Conservation (phyloP, 768 basidiomycete species). For the Vararia minispora region DNA sequence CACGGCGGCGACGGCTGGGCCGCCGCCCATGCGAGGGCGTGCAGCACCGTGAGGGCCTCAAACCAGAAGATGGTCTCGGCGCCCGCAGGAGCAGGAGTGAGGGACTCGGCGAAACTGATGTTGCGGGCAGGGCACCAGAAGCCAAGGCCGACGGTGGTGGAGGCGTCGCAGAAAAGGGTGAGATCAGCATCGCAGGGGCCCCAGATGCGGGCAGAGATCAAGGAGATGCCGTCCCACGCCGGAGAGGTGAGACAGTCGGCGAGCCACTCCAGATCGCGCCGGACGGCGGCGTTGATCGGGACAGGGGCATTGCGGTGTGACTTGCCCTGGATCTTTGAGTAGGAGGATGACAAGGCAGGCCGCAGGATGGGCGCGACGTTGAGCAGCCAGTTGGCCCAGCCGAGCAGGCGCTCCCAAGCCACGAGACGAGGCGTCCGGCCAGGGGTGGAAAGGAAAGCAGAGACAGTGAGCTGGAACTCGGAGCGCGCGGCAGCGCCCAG, state of each 20-base stretch:
- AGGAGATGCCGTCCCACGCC: slow-evolving; percentile 1
- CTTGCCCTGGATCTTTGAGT: slow-evolving; percentile 23
- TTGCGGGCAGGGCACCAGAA: slow-evolving; percentile 12
- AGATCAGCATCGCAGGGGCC: slow-evolving; percentile 2
- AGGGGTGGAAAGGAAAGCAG: no score
- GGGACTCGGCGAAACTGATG: slow-evolving; percentile 1
- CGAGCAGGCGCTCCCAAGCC: not conserved
- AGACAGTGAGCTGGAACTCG: not conserved
- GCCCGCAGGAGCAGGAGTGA: not conserved
- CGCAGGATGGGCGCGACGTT: slow-evolving; percentile 24
- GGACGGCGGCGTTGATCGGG: slow-evolving; percentile 20
- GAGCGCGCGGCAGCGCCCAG: slow-evolving; percentile 15
- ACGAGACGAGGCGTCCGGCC: not conserved
- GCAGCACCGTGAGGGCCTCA: slow-evolving; percentile 4
- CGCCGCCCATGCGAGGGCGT: not conserved
- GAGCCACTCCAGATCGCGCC: slow-evolving; percentile 24
- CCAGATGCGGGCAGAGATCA: slow-evolving; percentile 12
- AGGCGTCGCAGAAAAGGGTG: slow-evolving; percentile 16
- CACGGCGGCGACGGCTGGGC: not conserved
- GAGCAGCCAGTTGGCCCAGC: slow-evolving; percentile 12
- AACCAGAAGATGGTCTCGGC: slow-evolving; percentile 7
- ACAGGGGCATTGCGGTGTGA: slow-evolving; percentile 6
- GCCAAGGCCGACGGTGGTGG: slow-evolving; percentile 11
- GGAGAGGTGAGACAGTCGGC: slow-evolving; percentile 10
- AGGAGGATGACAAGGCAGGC: slow-evolving; percentile 20